These are phyloP conservation scores for Malassezia psittaci DNA, from an alignment of 1,284 basidiomycete genomes.

Conservation along the genomic window DNA sequence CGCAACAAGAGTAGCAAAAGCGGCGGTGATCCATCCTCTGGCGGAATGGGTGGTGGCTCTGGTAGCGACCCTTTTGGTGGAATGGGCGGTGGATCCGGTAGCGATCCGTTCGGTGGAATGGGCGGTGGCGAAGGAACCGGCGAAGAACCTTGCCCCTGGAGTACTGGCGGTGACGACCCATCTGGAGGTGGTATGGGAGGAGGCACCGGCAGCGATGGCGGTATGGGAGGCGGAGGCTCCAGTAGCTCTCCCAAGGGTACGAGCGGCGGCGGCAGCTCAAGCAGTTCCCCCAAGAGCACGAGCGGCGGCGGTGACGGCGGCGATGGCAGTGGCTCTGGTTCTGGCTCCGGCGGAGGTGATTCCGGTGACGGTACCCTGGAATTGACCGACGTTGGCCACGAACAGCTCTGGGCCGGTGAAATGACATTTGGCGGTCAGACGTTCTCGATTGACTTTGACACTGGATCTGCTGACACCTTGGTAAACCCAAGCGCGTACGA, in stretches of 20 bases:
- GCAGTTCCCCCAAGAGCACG: not conserved
- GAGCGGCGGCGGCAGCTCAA: not conserved
- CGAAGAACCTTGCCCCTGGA: not conserved
- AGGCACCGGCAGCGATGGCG: not conserved
- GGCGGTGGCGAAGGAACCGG: not conserved
- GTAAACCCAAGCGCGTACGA: conserved; percentile 34
- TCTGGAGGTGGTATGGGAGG: not conserved
- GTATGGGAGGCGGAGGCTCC: not conserved
- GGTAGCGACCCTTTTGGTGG: not conserved
- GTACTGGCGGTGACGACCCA: not conserved
- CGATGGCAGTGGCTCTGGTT: not conserved
- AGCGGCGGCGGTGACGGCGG: not conserved
- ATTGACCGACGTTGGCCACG: conserved; percentile 26
- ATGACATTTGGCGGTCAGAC: conserved; percentile 33
- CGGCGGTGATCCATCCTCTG: not conserved
- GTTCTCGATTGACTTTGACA: conserved; percentile 42
- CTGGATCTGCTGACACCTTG: conserved; percentile 39
- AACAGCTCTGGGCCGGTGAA: conserved; percentile 38
- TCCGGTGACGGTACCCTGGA: conserved; percentile 25
- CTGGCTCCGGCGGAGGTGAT: not conserved
- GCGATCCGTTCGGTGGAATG: not conserved
- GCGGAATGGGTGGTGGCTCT: not conserved
- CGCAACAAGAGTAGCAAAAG: not conserved
- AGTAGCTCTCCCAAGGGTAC: not conserved
- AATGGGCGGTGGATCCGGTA: not conserved